Evolutionary conservation across 257 asterid genomes (phyloP).

Genomic region (Salvia splendens): DNA sequence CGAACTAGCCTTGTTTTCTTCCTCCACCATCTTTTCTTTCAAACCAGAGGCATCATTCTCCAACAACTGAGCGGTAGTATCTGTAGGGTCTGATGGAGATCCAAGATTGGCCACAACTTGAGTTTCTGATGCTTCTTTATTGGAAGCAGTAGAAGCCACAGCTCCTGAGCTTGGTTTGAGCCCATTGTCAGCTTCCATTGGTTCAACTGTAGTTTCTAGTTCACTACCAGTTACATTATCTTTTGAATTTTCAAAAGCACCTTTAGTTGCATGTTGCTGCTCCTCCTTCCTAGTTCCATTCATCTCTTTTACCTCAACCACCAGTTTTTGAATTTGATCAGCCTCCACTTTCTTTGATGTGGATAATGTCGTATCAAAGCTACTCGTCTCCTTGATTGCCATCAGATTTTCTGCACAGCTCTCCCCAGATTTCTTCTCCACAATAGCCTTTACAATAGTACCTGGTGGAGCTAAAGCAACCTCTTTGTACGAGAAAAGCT

Average conservation of each 20-base stretch:
- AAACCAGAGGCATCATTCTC: constrained; percentile 41
- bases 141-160: constrained; percentile 24
- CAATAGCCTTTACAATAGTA: constrained; percentile 68
- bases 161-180: constrained; percentile 30
- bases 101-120: constrained; percentile 32
- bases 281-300: constrained; percentile 37
- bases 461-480: constrained; percentile 96
- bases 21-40: constrained; percentile 35
- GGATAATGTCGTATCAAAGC: constrained; percentile 26
- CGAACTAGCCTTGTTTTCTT: constrained; percentile 33
- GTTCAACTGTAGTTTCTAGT: constrained; percentile 36
- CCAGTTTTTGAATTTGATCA: constrained; percentile 34
- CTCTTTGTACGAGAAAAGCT: constrained; percentile 82
- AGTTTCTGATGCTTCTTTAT: constrained; percentile 31
- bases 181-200: constrained; percentile 30
- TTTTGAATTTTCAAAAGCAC: constrained; percentile 37
- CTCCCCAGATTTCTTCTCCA: constrained; percentile 42
- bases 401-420: constrained; percentile 32
- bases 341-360: constrained; percentile 39
- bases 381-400: constrained; percentile 34
- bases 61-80: constrained; percentile 30
- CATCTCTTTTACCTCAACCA: constrained; percentile 36
- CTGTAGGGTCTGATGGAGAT: constrained; percentile 30
- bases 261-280: constrained; percentile 30
- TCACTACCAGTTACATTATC: constrained; percentile 31